Conservation (phyloP, 2,329 filamentous ascomycete genomes). For the Annulohypoxylon truncatum region DNA sequence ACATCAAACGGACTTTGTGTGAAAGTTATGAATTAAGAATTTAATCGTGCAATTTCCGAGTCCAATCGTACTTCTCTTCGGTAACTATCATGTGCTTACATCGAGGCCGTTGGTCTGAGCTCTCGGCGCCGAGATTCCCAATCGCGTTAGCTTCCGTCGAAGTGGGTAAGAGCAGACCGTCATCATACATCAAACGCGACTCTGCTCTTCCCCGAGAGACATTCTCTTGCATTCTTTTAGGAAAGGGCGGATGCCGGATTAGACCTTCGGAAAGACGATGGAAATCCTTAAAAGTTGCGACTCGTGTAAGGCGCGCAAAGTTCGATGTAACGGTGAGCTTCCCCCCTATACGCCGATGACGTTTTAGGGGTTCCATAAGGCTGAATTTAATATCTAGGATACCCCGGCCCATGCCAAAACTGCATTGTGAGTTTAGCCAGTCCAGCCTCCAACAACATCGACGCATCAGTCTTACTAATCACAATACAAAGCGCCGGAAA, state of each 20-base stretch:
- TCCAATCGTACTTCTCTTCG: slow-evolving; percentile 10
- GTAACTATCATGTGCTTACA: slow-evolving; percentile 11
- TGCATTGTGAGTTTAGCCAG: slow-evolving; percentile 45
- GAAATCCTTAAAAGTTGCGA: slow-evolving; percentile 51
- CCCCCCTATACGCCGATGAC: background rate
- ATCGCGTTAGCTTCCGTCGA: slow-evolving; percentile 13
- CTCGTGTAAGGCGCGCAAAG: slow-evolving; percentile 55
- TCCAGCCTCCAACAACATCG: background rate
- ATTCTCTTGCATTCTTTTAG: background rate
- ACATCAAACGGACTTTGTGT: background rate
- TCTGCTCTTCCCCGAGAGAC: background rate
- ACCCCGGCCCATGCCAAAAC: slow-evolving; percentile 46
- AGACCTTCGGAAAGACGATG: background rate
- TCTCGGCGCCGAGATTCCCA: slow-evolving; percentile 25
- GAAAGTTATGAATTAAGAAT: slow-evolving; percentile 4
- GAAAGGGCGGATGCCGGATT: background rate
- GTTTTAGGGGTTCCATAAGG: slow-evolving; percentile 4
- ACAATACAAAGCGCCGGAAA: slow-evolving; percentile 18
- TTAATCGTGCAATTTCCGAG: slow-evolving; percentile 15
- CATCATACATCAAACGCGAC: background rate
- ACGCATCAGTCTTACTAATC: slow-evolving; percentile 6
- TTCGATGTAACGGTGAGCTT: slow-evolving; percentile 53
- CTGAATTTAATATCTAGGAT: slow-evolving; percentile 26
- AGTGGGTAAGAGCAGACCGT: background rate
- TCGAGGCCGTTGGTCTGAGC: background rate